A percentile compares a stretch with the other conserved stretches of the same genome.
Evolutionary conservation across 1,139 yeast genomes (phyloP).

Genomic region (Lizanozyma gosingica): DNA sequence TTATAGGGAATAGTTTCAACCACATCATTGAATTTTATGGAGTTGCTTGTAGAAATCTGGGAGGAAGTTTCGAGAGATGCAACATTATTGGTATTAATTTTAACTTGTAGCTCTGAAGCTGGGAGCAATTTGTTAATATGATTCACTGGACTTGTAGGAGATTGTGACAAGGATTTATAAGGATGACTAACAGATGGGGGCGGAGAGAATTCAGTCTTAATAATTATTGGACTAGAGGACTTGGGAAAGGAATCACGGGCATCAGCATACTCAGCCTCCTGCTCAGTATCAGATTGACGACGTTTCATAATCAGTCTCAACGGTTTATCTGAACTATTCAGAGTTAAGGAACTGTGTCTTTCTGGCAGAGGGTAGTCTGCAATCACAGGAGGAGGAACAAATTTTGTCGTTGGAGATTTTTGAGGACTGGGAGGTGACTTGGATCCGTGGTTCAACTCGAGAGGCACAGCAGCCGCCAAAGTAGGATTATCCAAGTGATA

Average conservation of each 20-base stretch:
- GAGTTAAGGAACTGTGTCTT: not conserved
- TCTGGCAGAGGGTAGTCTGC: conserved; percentile 1
- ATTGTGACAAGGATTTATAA: conserved; percentile 1
- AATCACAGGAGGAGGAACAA: not conserved
- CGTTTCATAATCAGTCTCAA: conserved; percentile 11
- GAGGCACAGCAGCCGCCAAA: not conserved
- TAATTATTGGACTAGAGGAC: not conserved
- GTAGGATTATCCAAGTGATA: conserved; percentile 20
- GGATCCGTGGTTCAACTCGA: not conserved
- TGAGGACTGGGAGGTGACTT: not conserved
- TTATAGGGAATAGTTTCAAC: conserved; percentile 15
- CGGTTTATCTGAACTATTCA: conserved; percentile 5
- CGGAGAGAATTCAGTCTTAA: conserved; percentile 5
- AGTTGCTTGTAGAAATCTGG: conserved; percentile 10
- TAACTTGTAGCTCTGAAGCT: not conserved
- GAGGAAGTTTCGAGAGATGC: conserved; percentile 1
- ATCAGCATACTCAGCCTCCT: conserved; percentile 5
- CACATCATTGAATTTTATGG: conserved; percentile 15
- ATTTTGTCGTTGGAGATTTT: not conserved
- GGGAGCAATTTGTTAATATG: not conserved
- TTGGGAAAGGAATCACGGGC: conserved; percentile 1
- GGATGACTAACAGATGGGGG: conserved; percentile 5
- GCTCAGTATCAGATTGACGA: conserved; percentile 6
- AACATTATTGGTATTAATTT: conserved; percentile 2
- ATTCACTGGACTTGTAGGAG: conserved; percentile 2